These are phyloP conservation scores for Prunus fruticosa DNA, from an alignment of 306 rosid genomes.

Conservation along the genomic window DNA sequence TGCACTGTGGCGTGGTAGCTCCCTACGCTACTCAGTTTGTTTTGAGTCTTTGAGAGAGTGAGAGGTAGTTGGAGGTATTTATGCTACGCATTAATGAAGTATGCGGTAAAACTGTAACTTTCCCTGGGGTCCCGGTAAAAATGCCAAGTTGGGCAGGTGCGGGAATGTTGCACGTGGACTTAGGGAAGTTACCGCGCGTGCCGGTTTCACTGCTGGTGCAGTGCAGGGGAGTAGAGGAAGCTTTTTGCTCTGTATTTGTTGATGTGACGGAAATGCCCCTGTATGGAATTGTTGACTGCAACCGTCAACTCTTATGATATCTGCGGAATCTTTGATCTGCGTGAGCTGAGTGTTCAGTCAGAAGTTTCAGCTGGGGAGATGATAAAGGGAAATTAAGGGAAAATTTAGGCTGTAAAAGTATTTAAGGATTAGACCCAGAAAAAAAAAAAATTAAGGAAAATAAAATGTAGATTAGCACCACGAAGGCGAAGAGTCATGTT, in stretches of 20 bases:
- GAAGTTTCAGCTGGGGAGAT: neutral
- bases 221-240: neutral
- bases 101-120: neutral
- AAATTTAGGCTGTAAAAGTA: too few relatives aligned
- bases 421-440: too few relatives aligned
- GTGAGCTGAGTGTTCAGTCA: neutral
- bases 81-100: conserved; percentile 26
- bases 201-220: conserved; percentile 3
- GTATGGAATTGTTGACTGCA: neutral
- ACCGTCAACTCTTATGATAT: neutral
- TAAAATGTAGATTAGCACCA: too few relatives aligned
- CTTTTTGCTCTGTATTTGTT: too few relatives aligned
- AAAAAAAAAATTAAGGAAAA: too few relatives aligned
- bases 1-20: neutral
- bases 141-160: conserved; percentile 3
- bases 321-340: neutral
- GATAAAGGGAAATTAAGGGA: neutral
- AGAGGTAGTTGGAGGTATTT: conserved; percentile 63
- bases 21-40: neutral
- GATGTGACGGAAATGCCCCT: conserved; percentile 14
- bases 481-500: too few relatives aligned
- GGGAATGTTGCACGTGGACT: conserved; percentile 7
- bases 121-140: too few relatives aligned
- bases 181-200: conserved; percentile 6
- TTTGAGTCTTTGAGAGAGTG: neutral